Base-by-base conservation (phyloP, 2,329 filamentous ascomycete species). In the Penicillium digitatum region DNA sequence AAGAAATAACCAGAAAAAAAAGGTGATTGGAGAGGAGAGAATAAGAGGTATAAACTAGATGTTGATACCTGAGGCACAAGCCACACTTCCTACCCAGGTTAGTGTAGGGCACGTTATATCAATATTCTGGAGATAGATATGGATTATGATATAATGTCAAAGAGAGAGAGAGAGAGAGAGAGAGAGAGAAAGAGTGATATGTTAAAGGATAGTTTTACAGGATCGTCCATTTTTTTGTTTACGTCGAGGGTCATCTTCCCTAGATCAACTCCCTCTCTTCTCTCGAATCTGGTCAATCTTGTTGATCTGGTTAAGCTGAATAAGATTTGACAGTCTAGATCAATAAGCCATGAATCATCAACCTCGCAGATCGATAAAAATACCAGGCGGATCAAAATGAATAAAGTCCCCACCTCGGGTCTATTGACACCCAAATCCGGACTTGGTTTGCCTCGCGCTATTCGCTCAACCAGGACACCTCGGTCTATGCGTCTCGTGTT, bases 381-480 rank as follows among this genome's bases (percentile, higher is more conserved):
- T 34, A 24, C n/a, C 20, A 20, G 39, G n/a, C 32, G 39, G 24
- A 31, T 48, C 39, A 27, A 27, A 56, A 57, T 54, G 46, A 56
- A 51, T 49, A 54, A 32, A 22, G 10, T 18, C 14, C 34, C 56
- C 22, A 11, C 27, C 8, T 14, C n/a, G 29, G 57, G 42, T 59
- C 64, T 68, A 66, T 69, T 67, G 62, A 68, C 31, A 18, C 46
- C 58, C 58, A 46, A 63, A 64, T 58, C 38, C 54, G 61, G 60
- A 53, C 53, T 54, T 55, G 51, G 52, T 50, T 43, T 40, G 24
- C 32, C 52, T 39, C 49, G 35, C 29, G 20, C 52, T 42, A 54
- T 54, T 54, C 51, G 51, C 37, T 39, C 35, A 20, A 52, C 18
- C 34, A 31, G 18, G 16, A 42, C 27, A 43, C 20, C 16, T 20